phyloP scores from a whole-genome alignment of 2,329 filamentous ascomycete species.

The Colletotrichum australisinense region DNA sequence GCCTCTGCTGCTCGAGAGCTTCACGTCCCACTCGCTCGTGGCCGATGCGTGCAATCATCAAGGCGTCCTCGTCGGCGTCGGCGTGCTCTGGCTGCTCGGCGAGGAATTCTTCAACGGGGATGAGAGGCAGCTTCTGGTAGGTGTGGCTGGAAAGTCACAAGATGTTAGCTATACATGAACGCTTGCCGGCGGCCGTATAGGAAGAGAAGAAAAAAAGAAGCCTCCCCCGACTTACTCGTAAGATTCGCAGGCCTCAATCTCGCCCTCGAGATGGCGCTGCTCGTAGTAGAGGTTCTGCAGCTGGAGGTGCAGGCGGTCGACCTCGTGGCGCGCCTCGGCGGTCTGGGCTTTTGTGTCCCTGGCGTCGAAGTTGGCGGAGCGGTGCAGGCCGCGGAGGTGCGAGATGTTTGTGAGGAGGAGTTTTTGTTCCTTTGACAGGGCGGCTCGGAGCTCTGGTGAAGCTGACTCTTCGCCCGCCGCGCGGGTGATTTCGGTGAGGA shows the following conservation, averaged over 20 bases:
- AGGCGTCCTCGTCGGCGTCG: slow-evolving; percentile 78
- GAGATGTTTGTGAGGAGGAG: slow-evolving; percentile 82
- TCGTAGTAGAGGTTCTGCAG: slow-evolving; percentile 98
- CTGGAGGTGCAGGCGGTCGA: slow-evolving; percentile 90
- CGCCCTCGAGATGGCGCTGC: slow-evolving; percentile 87
- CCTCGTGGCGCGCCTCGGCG: slow-evolving; percentile 87
- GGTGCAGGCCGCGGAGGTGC: slow-evolving; percentile 84
- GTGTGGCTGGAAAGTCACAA: slow-evolving; percentile 72
- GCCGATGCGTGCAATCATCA: slow-evolving; percentile 92
- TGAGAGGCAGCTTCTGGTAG: slow-evolving; percentile 86
- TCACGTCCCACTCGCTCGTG: slow-evolving; percentile 90
- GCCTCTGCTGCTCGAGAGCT: slow-evolving; percentile 84
- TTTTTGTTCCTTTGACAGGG: slow-evolving; percentile 82
- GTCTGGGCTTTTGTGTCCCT: slow-evolving; percentile 89
- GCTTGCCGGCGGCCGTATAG: slow-evolving; percentile 15
- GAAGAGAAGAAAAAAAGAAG: no score
- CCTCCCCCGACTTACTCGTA: slow-evolving; percentile 77
- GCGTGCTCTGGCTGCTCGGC: slow-evolving; percentile 78
- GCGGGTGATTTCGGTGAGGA: slow-evolving; percentile 57
- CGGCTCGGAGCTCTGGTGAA: slow-evolving; percentile 61
- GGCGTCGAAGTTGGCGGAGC: slow-evolving; percentile 82
- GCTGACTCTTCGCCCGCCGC: slow-evolving; percentile 46
- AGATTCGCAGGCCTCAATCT: slow-evolving; percentile 90
- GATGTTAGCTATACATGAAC: slow-evolving; percentile 36
- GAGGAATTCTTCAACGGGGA: slow-evolving; percentile 86